Conservation (phyloP, 306 rosid genomes). For the Cotoneaster glaucophyllus region DNA sequence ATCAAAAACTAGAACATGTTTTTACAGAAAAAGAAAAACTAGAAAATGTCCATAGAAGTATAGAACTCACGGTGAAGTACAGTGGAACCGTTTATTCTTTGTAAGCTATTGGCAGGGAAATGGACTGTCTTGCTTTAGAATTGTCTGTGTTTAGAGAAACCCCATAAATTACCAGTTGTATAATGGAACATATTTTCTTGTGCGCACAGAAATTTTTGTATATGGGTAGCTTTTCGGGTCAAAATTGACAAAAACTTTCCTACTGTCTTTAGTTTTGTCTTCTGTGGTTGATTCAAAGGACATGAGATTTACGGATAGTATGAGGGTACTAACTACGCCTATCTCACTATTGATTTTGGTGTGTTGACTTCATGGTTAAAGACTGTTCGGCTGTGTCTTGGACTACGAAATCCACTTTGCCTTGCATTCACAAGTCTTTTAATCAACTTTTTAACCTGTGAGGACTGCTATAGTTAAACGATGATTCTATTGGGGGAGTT, state of each 20-base stretch:
- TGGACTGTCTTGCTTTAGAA: background rate
- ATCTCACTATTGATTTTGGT: background rate
- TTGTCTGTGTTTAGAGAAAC: background rate
- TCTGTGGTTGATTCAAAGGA: background rate
- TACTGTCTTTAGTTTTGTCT: background rate
- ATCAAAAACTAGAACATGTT: background rate
- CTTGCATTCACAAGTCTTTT: background rate
- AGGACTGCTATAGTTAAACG: background rate
- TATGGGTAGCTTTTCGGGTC: background rate
- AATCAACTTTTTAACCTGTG: background rate
- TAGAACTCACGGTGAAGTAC: background rate
- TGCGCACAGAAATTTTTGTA: background rate
- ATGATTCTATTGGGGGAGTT: background rate
- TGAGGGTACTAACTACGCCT: background rate
- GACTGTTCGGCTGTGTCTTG: background rate
- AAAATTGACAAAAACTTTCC: background rate
- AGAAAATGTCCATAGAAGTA: too few relatives aligned
- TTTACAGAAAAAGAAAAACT: too few relatives aligned
- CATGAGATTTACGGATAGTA: too few relatives aligned
- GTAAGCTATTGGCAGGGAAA: background rate
- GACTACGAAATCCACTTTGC: background rate
- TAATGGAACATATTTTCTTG: background rate
- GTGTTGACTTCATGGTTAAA: background rate
- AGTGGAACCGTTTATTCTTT: background rate
- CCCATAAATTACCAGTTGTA: background rate